phyloP scores from a whole-genome alignment of 192 early-diverging fungal genomes.

The Glomus cerebriforme region DNA sequence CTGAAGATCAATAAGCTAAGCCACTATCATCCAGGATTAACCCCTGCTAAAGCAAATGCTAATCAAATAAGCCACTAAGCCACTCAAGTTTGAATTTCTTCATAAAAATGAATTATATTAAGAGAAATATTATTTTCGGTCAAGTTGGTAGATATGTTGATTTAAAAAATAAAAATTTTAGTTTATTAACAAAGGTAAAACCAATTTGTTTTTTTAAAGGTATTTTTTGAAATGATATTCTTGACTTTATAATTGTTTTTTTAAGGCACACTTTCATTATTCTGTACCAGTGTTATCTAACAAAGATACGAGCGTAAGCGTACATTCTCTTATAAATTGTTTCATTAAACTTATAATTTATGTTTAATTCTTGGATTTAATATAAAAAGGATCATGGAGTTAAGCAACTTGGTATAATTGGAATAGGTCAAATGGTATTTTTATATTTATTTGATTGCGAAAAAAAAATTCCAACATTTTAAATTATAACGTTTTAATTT shows the following conservation, averaged over 20 bases:
- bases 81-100: background rate
- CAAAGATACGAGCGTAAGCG: too few relatives aligned
- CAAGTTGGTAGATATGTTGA: too few relatives aligned
- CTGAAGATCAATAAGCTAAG: too few relatives aligned
- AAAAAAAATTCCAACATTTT: background rate
- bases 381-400: conserved; percentile 20
- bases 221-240: too few relatives aligned
- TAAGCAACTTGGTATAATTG: conserved; percentile 79
- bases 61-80: too few relatives aligned
- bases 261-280: too few relatives aligned
- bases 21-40: too few relatives aligned
- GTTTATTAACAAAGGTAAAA: background rate
- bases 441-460: background rate
- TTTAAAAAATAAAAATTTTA: background rate
- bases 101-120: background rate
- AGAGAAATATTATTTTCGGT: background rate
- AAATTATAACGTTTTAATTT: too few relatives aligned
- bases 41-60: too few relatives aligned
- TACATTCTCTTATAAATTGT: background rate
- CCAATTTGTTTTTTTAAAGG: background rate
- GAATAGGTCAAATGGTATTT: conserved; percentile 91
- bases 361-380: background rate
- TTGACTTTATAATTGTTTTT: too few relatives aligned
- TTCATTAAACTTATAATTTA: too few relatives aligned
- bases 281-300: too few relatives aligned